Percentiles rank a stretch among this genome's conserved stretches.
These are phyloP conservation scores for Lenwebbia sp. DNA, from an alignment of 345 rosid species.

Conservation along the genomic window DNA sequence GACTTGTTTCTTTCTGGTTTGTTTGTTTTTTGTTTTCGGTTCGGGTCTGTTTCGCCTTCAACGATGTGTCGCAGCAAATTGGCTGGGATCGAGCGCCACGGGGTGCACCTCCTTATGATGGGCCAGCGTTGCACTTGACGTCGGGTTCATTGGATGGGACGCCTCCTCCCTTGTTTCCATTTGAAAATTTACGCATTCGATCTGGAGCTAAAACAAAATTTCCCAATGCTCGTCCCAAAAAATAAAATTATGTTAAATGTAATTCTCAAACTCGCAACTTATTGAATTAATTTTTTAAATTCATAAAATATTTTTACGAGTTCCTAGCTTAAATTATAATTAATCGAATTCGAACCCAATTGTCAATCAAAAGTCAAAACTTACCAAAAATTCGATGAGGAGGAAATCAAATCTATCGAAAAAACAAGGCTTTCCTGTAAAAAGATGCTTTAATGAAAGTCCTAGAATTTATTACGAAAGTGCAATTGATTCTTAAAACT, in stretches of 20 bases:
- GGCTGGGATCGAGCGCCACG: background rate
- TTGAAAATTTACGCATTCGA: background rate
- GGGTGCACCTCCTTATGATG: background rate
- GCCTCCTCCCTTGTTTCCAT: background rate
- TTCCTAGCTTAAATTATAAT: background rate
- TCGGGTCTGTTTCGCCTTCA: background rate
- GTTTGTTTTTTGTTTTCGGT: background rate
- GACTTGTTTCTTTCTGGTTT: background rate
- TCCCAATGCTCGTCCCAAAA: too few species aligned
- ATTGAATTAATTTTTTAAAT: background rate
- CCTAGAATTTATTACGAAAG: too few species aligned
- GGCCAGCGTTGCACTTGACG: background rate
- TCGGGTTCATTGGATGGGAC: background rate
- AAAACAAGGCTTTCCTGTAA: background rate
- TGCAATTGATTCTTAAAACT: too few species aligned
- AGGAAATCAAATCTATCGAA: background rate
- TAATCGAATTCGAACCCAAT: background rate
- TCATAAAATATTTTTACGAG: background rate
- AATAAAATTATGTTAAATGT: too few species aligned
- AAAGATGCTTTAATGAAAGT: background rate
- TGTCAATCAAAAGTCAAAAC: background rate
- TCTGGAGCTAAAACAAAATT: background rate
- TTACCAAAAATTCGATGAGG: background rate
- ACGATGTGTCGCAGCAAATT: background rate
- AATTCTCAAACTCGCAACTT: background rate